Evolutionary conservation across 164 flowering plant genomes (phyloP).

Genomic region (Stephania japonica): DNA sequence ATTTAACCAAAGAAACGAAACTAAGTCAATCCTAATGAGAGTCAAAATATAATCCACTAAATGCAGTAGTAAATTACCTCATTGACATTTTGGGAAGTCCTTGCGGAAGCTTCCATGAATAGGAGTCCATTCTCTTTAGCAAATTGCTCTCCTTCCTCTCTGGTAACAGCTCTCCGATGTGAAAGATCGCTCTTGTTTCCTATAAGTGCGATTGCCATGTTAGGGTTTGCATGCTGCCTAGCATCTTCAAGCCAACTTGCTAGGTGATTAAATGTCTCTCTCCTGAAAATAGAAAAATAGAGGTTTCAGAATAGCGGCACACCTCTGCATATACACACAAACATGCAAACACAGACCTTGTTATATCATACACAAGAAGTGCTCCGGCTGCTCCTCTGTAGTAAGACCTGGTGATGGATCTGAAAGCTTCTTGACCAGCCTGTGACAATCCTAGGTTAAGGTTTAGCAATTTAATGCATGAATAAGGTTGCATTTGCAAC

Average conservation of each 20-base stretch:
- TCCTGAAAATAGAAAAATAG: slow-evolving; percentile 42
- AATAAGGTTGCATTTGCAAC: neutral
- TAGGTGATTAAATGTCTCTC: slow-evolving; percentile 87
- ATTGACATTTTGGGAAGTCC: slow-evolving; percentile 82
- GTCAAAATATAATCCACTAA: neutral
- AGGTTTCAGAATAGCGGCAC: slow-evolving; percentile 1
- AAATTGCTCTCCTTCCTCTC: slow-evolving; percentile 91
- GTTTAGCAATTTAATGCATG: neutral
- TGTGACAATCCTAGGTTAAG: slow-evolving; percentile 12
- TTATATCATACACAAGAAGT: slow-evolving; percentile 21
- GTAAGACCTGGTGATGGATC: slow-evolving; percentile 23
- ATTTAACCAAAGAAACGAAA: neutral
- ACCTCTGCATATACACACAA: neutral
- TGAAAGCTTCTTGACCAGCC: slow-evolving; percentile 28
- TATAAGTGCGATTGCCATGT: slow-evolving; percentile 79
- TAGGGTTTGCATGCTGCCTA: slow-evolving; percentile 79
- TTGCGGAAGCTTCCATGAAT: slow-evolving; percentile 87
- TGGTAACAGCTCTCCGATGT: slow-evolving; percentile 78
- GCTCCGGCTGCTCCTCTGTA: slow-evolving; percentile 26
- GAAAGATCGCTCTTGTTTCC: slow-evolving; percentile 84
- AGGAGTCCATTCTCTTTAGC: slow-evolving; percentile 85
- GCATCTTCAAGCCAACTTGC: slow-evolving; percentile 95
- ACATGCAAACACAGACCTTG: slow-evolving; percentile 1
- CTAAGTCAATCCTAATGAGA: neutral
- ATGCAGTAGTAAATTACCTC: slow-evolving; percentile 37